Evolutionary conservation across 345 rosid species (phyloP), one percentile per base, ranked within the genome.

Genomic region (Camelina laxa): DNA sequence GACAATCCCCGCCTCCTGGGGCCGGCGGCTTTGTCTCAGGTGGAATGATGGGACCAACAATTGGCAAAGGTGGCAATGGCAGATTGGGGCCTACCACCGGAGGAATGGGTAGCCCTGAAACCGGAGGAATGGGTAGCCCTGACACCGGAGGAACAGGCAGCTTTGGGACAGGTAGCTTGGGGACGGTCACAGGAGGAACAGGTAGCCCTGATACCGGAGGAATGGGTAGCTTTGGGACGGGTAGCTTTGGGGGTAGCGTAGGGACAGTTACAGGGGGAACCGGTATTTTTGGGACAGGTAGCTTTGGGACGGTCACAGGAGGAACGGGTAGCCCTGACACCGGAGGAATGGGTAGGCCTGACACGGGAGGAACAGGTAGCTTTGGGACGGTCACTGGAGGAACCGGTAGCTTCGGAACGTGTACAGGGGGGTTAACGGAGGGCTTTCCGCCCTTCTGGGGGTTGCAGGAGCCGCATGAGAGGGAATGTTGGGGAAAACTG

Each of bases 391-490:
- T 27, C 9, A 75, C 79, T 0, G 79, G 74, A 51, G 79, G 79
- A 19, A 75, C 54, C 0, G 75, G 79, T 0, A 75, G 24, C 11
- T 53, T 60, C 0, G 74, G 89, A 42, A 59, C 27, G 1, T 72
- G 73, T 9, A 83, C 51, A 20, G 86, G 86, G 10, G 85, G 82
- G 81, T 17, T 81, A 0, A 60, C 54, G 51, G 80, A 74, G 10
- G 67, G 80, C 17, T 60, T 71, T 60, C 76, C 80, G 13, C 67
- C 84, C 69, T 82, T 91, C 0, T 62, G 76, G 0, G 15, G 47
- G 62, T 81, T 79, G n/a, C 98, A 94, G 2, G 82, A 55, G 49
- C 86, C 83, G 56, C 97, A 88, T 35, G 83, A 86, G 16, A 84
- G 81, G 48, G 83, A 81, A 30, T 55, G 30, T 56, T 88, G 92